Base-by-base conservation (phyloP, 257 asterid genomes). In the Agastache rugosa region DNA sequence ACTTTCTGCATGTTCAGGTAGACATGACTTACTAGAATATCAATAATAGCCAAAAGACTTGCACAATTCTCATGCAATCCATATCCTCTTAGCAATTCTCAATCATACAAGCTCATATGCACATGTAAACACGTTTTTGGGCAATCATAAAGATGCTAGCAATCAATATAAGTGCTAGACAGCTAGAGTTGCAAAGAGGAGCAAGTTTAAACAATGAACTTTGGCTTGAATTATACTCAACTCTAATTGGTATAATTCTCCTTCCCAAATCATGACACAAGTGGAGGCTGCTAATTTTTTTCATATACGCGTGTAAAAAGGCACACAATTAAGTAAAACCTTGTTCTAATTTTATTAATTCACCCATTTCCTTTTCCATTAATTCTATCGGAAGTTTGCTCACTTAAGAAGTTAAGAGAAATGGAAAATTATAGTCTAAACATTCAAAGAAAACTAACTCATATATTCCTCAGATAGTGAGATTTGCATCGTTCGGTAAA, bases 1-100 rank as follows among this genome's bases (percentile, higher is more conserved):
- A 83, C 22, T 54, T 71, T 79, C 96, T 88, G 88, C 78, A 79
- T 8, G 74, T 76, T 80, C 71, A 67, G 71, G 35, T 34, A 63
- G 22, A 65, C 67, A 25, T 14, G 42, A 75, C 75, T 66, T 55
- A 59, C 20, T 48, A 11, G 59, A 53, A 53, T 42, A 54, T 31
- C 39, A 69, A 17, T 58, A 58, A 67, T 77, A 69, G 34, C 1
- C 53, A 63, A 55, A 56, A 56, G 14, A 25, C n/a, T 19, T 16
- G 14, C 20, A 47, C 54, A 34, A 17, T 39, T 29, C 65, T 4
- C 72, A 29, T 53, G 35, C 41, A 44, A 67, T 39, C 25, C 54
- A 76, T 23, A 60, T 31, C 37, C n/a, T 16, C 16, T 8, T 8
- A 35, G 31, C 16, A 67, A 59, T 16, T 63, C 37, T 27, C 69